Conservation (phyloP, 768 basidiomycete genomes). For the Lactarius indigo region DNA sequence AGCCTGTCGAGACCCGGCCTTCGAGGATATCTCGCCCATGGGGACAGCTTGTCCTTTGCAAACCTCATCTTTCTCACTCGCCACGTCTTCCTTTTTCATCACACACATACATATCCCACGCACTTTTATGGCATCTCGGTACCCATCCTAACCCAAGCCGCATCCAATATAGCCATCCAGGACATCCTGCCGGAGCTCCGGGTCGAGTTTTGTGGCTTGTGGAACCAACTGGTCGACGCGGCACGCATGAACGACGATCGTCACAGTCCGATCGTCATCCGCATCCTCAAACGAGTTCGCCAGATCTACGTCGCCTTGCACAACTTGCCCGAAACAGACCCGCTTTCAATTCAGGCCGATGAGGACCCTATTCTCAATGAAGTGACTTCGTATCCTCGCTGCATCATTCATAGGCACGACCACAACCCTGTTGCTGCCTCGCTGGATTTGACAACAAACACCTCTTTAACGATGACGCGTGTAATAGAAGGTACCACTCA, state of each 20-base stretch:
- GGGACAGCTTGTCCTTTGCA: slow-evolving; percentile 1
- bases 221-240: slow-evolving; percentile 7
- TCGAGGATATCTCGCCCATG: neutral
- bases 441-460: neutral
- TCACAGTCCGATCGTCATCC: neutral
- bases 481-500: neutral
- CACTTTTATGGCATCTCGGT: neutral
- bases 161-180: neutral
- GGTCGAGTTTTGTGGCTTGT: slow-evolving; percentile 3
- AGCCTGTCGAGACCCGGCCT: neutral
- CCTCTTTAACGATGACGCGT: neutral
- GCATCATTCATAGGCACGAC: neutral
- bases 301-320: slow-evolving; percentile 2
- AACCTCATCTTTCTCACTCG: slow-evolving; percentile 7
- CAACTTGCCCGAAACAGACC: neutral
- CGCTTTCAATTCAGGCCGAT: neutral
- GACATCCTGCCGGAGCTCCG: slow-evolving; percentile 2
- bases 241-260: neutral
- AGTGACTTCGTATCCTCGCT: slow-evolving; percentile 9
- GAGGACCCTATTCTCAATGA: neutral
- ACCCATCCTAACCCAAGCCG: neutral
- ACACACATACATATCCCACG: neutral
- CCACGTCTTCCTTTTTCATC: neutral
- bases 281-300: slow-evolving; percentile 1
- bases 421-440: neutral